These are phyloP conservation scores for Seminavis robusta DNA, from an alignment of 108 stramenopile species.

Conservation along the genomic window DNA sequence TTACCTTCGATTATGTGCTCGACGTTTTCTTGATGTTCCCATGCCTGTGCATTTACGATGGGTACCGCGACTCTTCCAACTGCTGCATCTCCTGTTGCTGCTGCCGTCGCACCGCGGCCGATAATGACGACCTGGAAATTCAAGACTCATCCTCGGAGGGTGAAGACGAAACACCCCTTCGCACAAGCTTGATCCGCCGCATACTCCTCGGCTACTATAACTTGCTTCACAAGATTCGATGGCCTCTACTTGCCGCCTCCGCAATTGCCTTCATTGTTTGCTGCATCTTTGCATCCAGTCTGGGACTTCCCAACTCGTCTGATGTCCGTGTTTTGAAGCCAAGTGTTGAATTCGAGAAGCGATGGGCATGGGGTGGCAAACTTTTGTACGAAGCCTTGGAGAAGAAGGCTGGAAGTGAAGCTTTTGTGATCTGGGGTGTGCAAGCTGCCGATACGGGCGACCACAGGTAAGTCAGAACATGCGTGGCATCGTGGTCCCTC, in stretches of 20 bases:
- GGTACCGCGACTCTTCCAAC: too few species aligned
- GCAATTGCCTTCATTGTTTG: slow-evolving; percentile 14
- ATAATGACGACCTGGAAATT: neutral
- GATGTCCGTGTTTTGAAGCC: slow-evolving; percentile 35
- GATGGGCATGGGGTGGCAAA: slow-evolving; percentile 29
- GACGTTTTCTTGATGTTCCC: slow-evolving; percentile 45
- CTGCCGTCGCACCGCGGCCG: neutral
- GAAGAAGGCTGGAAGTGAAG: slow-evolving; percentile 24
- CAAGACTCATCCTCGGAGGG: neutral
- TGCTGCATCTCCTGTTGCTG: slow-evolving; percentile 5
- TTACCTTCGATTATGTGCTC: slow-evolving; percentile 47
- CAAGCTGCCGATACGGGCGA: slow-evolving; percentile 47
- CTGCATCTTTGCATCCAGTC: slow-evolving; percentile 23
- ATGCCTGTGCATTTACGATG: slow-evolving; percentile 62
- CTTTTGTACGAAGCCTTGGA: slow-evolving; percentile 20
- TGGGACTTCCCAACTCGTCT: slow-evolving; percentile 33
- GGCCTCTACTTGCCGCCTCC: slow-evolving; percentile 18
- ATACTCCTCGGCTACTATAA: slow-evolving; percentile 28
- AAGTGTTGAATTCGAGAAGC: slow-evolving; percentile 27
- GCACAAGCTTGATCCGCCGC: slow-evolving; percentile 32
- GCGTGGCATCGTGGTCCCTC: neutral
- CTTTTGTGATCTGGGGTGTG: slow-evolving; percentile 31
- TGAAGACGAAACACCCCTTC: neutral
- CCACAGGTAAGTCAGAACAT: neutral
- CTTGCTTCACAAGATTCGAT: slow-evolving; percentile 34